Evolutionary conservation across 129 eudicot species (phyloP), one percentile per base, ranked within the genome.

Genomic region (Kitagawia praeruptora): DNA sequence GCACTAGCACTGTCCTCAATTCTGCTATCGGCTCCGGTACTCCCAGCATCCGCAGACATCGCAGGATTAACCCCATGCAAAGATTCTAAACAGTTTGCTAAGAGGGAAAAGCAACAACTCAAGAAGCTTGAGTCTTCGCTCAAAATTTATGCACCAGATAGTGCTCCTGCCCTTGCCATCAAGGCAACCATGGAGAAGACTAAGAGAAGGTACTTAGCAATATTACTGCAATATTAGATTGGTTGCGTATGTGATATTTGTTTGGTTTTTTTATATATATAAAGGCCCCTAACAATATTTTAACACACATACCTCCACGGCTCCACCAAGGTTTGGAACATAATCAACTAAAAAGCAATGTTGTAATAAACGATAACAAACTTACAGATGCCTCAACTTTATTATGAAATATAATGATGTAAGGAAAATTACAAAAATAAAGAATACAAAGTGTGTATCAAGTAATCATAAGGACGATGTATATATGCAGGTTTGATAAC

Each of bases 101-200:
- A 95, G 86, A 86, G 98, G 38, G 98, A 95, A 89, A 95, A 95
- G 66, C 97, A 95, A 82, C 85, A 83, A 84, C 74, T 95, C 12
- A 95, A 92, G 94, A 95, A 92, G 88, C 90, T 95, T 1, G 94
- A 92, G 84, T 83, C 83, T 4, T 88, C 98, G 4, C 87, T 95
- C 46, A 95, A 95, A 77, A 91, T 90, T 63, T 95, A 95, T 72
- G 97, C 91, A 4, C 96, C 97, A 7, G 98, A 92, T 44, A 92
- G 97, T 54, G 97, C 98, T 1, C 98, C 98, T 48, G 98, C 98
- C n/a, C 94, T 95, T 63, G 98, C 98, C 27, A 89, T 95, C 25
- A 87, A 95, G 37, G 98, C 98, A 61, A 92, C 98, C 46, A 88
- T 95, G 75, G 98, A 95, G 82, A 95, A 95, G 86, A 95, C 98